These are phyloP conservation scores for Staphylotrichum tortipilum DNA, from an alignment of 495 filamentous ascomycete genomes.

Conservation along the genomic window DNA sequence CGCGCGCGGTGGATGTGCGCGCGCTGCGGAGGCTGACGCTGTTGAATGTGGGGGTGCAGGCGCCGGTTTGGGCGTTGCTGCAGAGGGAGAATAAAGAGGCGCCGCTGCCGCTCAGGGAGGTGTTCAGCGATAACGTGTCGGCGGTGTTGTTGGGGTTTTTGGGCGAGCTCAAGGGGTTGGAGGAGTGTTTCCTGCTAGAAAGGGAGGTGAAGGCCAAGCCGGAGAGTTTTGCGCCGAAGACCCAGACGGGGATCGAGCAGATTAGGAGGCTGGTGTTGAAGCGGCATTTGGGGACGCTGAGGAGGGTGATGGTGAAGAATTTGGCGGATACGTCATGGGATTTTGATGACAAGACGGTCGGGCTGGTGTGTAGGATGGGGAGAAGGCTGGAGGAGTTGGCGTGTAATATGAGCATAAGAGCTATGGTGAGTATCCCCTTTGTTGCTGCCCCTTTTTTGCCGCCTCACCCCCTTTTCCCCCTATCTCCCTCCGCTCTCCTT, in stretches of 20 bases:
- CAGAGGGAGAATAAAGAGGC: constrained; percentile 40
- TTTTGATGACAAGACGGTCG: constrained; percentile 40
- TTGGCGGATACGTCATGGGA: constrained; percentile 46
- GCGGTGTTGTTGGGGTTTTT: constrained; percentile 42
- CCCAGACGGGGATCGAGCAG: constrained; percentile 39
- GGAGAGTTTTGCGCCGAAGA: constrained; percentile 40
- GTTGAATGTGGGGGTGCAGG: constrained; percentile 53
- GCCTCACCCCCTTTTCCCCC: not conserved
- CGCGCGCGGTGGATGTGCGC: constrained; percentile 43
- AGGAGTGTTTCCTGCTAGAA: constrained; percentile 53
- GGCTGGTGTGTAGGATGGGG: constrained; percentile 40
- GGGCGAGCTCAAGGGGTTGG: constrained; percentile 40
- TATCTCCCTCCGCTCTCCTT: not conserved
- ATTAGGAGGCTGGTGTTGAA: constrained; percentile 44
- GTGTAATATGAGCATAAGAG: constrained; percentile 39
- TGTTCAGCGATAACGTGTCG: constrained; percentile 55
- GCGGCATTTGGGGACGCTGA: constrained; percentile 37
- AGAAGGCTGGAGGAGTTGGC: constrained; percentile 45
- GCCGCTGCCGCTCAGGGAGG: constrained; percentile 43
- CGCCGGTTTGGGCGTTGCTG: constrained; percentile 47
- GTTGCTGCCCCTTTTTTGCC: not conserved
- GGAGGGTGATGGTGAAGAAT: constrained; percentile 43
- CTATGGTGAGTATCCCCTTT: constrained; percentile 37
- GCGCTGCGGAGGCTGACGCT: constrained; percentile 46
- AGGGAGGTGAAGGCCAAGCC: constrained; percentile 38